Percentiles rank a stretch among this genome's conserved stretches.
Conservation (phyloP, 257 asterid species). For the Coffea eugenioides region DNA sequence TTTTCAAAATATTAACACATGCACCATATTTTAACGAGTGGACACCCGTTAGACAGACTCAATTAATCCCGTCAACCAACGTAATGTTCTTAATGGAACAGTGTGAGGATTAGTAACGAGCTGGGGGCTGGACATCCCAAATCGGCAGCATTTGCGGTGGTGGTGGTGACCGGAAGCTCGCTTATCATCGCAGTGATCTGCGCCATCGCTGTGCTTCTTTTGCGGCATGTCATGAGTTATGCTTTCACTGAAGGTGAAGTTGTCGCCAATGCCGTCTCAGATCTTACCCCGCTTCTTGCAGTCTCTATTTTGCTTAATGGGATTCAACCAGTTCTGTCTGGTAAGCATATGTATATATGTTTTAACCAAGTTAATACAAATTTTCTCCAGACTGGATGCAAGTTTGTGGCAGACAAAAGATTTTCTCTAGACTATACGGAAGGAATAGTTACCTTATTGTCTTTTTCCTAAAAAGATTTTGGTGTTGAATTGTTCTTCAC, state of each 20-base stretch:
- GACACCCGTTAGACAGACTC: background rate
- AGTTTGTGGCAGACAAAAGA: too few relatives aligned
- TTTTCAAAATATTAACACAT: too few relatives aligned
- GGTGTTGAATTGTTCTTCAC: background rate
- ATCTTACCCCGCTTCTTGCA: slow-evolving; percentile 57
- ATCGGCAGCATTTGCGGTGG: slow-evolving; percentile 29
- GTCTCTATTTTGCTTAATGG: slow-evolving; percentile 59
- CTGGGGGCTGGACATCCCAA: slow-evolving; percentile 35
- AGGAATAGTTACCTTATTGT: too few relatives aligned
- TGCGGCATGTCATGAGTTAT: slow-evolving; percentile 25
- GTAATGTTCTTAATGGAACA: background rate
- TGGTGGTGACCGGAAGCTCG: slow-evolving; percentile 17
- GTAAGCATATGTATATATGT: slow-evolving; percentile 21
- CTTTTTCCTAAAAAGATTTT: too few relatives aligned
- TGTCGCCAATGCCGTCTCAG: slow-evolving; percentile 56
- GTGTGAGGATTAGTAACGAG: slow-evolving; percentile 37
- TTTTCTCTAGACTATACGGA: too few relatives aligned
- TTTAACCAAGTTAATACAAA: too few relatives aligned
- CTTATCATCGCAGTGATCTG: slow-evolving; percentile 13
- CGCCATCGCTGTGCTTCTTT: slow-evolving; percentile 15
- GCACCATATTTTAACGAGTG: too few relatives aligned
- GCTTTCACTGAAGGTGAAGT: slow-evolving; percentile 45
- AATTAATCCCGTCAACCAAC: background rate
- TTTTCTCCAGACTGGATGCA: too few relatives aligned
- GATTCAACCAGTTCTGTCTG: slow-evolving; percentile 71